Evolutionary conservation across 192 early-diverging fungal species (phyloP).

Genomic region (Diversispora epigaea): DNA sequence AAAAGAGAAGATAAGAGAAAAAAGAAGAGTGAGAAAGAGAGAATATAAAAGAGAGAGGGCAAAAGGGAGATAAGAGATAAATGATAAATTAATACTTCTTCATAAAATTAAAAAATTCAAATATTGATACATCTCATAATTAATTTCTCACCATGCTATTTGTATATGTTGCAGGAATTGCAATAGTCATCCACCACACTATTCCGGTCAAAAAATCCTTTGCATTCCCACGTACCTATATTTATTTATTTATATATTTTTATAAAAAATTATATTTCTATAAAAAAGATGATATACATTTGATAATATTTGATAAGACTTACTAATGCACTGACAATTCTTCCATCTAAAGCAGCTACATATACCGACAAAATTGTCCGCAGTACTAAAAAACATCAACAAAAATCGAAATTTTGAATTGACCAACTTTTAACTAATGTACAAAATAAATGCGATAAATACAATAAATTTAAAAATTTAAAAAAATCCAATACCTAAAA

Average conservation of each 20-base stretch:
- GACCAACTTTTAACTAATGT: too few species aligned
- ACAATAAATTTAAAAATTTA: neutral
- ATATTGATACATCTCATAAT: too few species aligned
- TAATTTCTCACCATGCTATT: conserved; percentile 73
- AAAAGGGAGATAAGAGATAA: too few species aligned
- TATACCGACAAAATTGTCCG: conserved; percentile 89
- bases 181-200: conserved; percentile 89
- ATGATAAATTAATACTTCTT: too few species aligned
- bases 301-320: neutral
- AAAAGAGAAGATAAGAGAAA: too few species aligned
- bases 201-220: conserved; percentile 83
- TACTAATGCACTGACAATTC: conserved; percentile 78
- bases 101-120: conserved; percentile 8
- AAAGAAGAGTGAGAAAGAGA: too few species aligned
- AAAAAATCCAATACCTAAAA: conserved; percentile 56
- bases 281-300: neutral
- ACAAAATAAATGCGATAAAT: neutral
- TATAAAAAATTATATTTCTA: neutral
- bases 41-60: too few species aligned
- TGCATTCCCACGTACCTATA: conserved; percentile 64
- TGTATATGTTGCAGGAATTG: conserved; percentile 94
- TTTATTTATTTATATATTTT: neutral
- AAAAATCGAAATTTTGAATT: neutral
- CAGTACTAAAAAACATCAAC: conserved; percentile 53
- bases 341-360: conserved; percentile 83